Evolutionary conservation across 352 stramenopile genomes (phyloP).

Genomic region (Phytophthora aleatoria): DNA sequence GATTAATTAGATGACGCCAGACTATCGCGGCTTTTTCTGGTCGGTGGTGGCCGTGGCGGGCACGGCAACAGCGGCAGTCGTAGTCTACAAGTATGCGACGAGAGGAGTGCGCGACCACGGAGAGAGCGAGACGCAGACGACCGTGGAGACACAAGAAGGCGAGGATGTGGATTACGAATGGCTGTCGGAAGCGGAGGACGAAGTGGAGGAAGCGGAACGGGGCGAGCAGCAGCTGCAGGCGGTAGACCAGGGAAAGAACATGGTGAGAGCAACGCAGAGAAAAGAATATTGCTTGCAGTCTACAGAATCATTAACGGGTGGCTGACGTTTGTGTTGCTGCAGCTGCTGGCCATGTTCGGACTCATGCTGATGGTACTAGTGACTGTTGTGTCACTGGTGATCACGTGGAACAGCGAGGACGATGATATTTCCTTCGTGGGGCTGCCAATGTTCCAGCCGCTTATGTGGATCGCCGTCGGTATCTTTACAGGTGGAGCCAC

Average conservation of each 20-base stretch:
- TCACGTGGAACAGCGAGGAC: constrained; percentile 65
- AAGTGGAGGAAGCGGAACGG: constrained; percentile 39
- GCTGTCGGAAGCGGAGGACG: constrained; percentile 40
- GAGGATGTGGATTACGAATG: constrained; percentile 47
- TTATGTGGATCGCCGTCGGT: constrained; percentile 82
- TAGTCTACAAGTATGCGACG: constrained; percentile 72
- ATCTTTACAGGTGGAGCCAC: constrained; percentile 64
- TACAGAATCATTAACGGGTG: not conserved
- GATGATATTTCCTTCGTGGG: constrained; percentile 40
- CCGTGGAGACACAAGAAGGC: constrained; percentile 22
- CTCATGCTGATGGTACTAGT: constrained; percentile 76
- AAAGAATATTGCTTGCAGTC: not conserved
- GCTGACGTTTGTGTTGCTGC: not conserved
- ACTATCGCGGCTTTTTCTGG: constrained; percentile 64
- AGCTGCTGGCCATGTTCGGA: constrained; percentile 75
- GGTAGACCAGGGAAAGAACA: constrained; percentile 49
- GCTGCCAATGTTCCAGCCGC: constrained; percentile 76
- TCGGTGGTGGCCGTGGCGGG: constrained; percentile 70
- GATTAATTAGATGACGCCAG: constrained; percentile 32
- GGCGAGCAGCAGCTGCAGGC: constrained; percentile 54
- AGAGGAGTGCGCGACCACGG: constrained; percentile 32
- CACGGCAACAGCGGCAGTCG: constrained; percentile 57
- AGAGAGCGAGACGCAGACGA: constrained; percentile 23
- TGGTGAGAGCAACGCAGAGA: constrained; percentile 33
- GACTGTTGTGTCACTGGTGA: constrained; percentile 54